Evolutionary conservation across 1,284 basidiomycete species (phyloP).

Genomic region (Coniferiporia sulphurascens): DNA sequence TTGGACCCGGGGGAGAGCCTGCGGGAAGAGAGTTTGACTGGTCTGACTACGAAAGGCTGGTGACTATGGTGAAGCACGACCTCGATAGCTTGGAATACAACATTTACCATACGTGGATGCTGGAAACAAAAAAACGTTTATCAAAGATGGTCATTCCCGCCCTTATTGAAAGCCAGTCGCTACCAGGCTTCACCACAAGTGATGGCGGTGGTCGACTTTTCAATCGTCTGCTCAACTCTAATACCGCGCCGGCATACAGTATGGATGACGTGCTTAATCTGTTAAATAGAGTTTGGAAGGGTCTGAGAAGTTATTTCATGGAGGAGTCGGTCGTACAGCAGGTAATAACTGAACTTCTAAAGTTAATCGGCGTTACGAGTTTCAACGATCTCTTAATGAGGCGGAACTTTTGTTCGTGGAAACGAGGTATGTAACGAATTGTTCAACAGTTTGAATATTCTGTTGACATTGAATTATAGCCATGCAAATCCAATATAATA

Average conservation of each 20-base stretch:
- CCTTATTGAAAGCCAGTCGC: conserved; percentile 93
- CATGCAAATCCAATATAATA: conserved; percentile 99
- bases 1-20: conserved; percentile 93
- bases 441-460: background rate
- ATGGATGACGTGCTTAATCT: conserved; percentile 99
- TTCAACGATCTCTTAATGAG: conserved; percentile 99
- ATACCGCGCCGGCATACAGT: conserved; percentile 84
- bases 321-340: conserved; percentile 98
- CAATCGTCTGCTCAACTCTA: conserved; percentile 86
- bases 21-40: conserved; percentile 92
- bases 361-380: conserved; percentile 94
- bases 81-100: conserved; percentile 98
- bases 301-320: conserved; percentile 98
- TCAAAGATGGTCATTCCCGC: conserved; percentile 99
- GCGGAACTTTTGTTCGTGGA: conserved; percentile 99
- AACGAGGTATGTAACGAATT: conserved; percentile 67
- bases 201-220: conserved; percentile 92
- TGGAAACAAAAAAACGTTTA: conserved; percentile 95
- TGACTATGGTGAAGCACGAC: conserved; percentile 98
- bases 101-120: conserved; percentile 99
- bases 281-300: conserved; percentile 98
- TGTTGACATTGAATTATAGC: conserved; percentile 42
- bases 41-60: conserved; percentile 94
- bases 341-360: conserved; percentile 93
- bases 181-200: conserved; percentile 96